Evolutionary conservation across 2,329 filamentous ascomycete genomes (phyloP).

Genomic region (Trichoderma aggressivum): DNA sequence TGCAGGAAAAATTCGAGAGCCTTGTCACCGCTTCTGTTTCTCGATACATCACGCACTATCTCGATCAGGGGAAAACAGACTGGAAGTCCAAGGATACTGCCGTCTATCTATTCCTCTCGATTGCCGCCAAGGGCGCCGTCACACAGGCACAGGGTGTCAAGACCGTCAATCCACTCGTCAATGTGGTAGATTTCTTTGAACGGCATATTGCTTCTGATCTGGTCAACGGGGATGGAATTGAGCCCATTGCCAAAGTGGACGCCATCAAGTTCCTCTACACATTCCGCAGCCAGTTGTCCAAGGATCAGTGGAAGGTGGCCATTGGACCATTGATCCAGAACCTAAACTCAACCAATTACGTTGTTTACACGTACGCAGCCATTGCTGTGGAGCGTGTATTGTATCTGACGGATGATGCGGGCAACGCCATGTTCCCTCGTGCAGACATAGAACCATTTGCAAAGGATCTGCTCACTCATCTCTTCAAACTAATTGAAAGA

Average conservation of each 20-base stretch:
- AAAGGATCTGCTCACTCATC: slow-evolving; percentile 80
- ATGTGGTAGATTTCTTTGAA: slow-evolving; percentile 93
- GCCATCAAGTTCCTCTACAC: slow-evolving; percentile 97
- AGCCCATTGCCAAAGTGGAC: slow-evolving; percentile 92
- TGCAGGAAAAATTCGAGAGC: slow-evolving; percentile 84
- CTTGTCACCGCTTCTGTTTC: slow-evolving; percentile 84
- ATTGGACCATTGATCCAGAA: slow-evolving; percentile 90
- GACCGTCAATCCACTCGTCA: slow-evolving; percentile 79
- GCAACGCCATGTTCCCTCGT: slow-evolving; percentile 75
- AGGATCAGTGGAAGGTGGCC: slow-evolving; percentile 85
- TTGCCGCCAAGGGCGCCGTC: slow-evolving; percentile 85
- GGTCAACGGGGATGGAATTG: slow-evolving; percentile 61
- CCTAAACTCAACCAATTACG: slow-evolving; percentile 84
- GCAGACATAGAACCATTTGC: slow-evolving; percentile 76
- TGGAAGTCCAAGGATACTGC: slow-evolving; percentile 99
- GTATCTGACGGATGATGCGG: slow-evolving; percentile 72
- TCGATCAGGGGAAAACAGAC: slow-evolving; percentile 74
- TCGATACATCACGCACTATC: slow-evolving; percentile 81
- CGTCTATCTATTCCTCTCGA: slow-evolving; percentile 92
- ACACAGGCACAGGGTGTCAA: slow-evolving; percentile 88
- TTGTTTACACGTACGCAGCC: slow-evolving; percentile 95
- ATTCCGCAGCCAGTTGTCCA: slow-evolving; percentile 91
- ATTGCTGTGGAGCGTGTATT: slow-evolving; percentile 94
- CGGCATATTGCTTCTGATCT: slow-evolving; percentile 88
- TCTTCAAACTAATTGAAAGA: slow-evolving; percentile 88